These are phyloP conservation scores for Ogataea paraovalis DNA, from an alignment of 805 yeast species.

Conservation along the genomic window DNA sequence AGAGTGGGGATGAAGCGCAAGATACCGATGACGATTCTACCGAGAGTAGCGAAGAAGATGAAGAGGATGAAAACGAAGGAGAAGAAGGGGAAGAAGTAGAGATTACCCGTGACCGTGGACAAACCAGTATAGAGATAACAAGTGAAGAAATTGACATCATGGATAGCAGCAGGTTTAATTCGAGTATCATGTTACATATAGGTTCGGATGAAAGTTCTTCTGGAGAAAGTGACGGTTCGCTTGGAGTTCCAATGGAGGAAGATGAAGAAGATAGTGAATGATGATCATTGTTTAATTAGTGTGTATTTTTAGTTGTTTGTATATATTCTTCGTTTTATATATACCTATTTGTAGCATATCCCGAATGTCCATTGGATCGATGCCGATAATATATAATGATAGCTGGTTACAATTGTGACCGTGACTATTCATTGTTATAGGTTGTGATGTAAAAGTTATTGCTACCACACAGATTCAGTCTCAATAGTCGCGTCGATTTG, in stretches of 20 bases:
- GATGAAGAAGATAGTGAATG: constrained; percentile 16
- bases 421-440: no score
- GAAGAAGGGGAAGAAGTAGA: constrained; percentile 5
- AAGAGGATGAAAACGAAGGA: neutral
- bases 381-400: no score
- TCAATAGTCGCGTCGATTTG: no score
- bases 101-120: neutral
- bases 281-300: neutral
- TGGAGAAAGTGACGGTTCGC: constrained; percentile 7
- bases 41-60: neutral
- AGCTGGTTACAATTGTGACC: no score
- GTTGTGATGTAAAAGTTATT: no score
- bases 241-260: constrained; percentile 18
- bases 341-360: no score
- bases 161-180: constrained; percentile 12
- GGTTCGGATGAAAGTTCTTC: constrained; percentile 1
- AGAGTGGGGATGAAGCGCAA: no score
- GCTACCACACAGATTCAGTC: no score
- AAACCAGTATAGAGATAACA: neutral
- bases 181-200: constrained; percentile 12
- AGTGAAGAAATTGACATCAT: constrained; percentile 8
- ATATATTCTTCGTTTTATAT: no score
- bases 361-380: no score
- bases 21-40: no score
- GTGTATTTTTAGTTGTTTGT: neutral